A percentile compares a stretch with the other conserved stretches of the same genome.
Evolutionary conservation across 805 yeast species (phyloP).

Genomic region (Ogataea henricii): DNA sequence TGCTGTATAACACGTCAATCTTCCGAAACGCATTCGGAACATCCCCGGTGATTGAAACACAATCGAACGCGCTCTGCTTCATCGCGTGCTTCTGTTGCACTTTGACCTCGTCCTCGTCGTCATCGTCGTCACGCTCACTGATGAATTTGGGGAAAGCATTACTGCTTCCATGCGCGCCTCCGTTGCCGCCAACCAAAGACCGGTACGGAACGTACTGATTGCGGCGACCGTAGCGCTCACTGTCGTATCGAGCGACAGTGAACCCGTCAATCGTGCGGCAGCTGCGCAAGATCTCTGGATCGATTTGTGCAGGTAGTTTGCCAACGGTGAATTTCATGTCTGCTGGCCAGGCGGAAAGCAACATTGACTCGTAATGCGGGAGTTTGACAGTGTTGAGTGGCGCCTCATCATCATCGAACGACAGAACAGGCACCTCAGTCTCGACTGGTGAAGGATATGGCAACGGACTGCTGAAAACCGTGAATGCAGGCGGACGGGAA

Average conservation of each 20-base stretch:
- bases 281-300: conserved; percentile 46
- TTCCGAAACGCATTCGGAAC: conserved; percentile 77
- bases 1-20: conserved; percentile 77
- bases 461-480: conserved; percentile 45
- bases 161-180: conserved; percentile 31
- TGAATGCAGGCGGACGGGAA: conserved; percentile 26
- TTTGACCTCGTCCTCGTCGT: conserved; percentile 30
- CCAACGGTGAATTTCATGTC: conserved; percentile 62
- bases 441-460: conserved; percentile 49
- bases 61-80: conserved; percentile 33
- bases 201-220: conserved; percentile 49
- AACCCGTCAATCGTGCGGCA: conserved; percentile 39
- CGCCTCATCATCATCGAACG: conserved; percentile 42
- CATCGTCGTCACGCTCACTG: conserved; percentile 51
- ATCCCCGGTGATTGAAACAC: conserved; percentile 36
- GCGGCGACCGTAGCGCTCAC: conserved; percentile 56
- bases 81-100: conserved; percentile 20
- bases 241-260: conserved; percentile 54
- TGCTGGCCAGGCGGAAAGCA: conserved; percentile 80
- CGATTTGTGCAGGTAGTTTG: conserved; percentile 56
- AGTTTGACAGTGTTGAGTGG: conserved; percentile 78
- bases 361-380: conserved; percentile 78
- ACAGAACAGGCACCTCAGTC: background rate
- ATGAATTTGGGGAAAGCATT: conserved; percentile 52
- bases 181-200: conserved; percentile 33